Base-by-base conservation (phyloP, 2,329 filamentous ascomycete genomes). In the Xylaria sp. region DNA sequence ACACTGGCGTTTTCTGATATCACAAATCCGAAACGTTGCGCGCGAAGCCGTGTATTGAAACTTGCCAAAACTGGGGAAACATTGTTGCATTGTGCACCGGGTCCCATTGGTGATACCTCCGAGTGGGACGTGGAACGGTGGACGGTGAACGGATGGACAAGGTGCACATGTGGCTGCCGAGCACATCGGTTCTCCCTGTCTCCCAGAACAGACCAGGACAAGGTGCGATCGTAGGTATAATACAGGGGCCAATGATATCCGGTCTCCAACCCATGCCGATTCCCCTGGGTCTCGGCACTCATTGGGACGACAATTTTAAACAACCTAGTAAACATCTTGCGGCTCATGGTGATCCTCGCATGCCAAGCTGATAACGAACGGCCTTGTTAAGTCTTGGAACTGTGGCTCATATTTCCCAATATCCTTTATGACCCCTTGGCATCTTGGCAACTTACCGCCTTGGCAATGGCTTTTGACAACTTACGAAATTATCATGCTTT, bases 341-440 rank as follows among this genome's bases (percentile, higher is more conserved):
- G 66, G 66, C 63, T 69, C 67, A 69, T 60, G 25, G 34, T 8
- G 67, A 69, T 67, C 67, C 55, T 67, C 64, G 63, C 63, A 63
- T 63, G 67, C 67, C 64, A 69, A 69, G 67, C 20, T 69, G 67
- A 69, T 63, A 69, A 68, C 60, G 44, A 55, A 6, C 25, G 20
- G 46, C 48, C 66, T 60, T 55, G 52, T 28, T 20, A 34, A 37
- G 52, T 37, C 52, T 68, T 68, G 61, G 62, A 39, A 56, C 56
- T 39, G 51, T 64, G 51, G 56, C 20, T 50, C 18, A 58, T 39
- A 15, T 55, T 64, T 56, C 60, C 10, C 37, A 34, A 15, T 37
- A 31, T 25, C 28, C 55, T 44, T 56, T 61, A n/a, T n/a, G 28
- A 34, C 41, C n/a, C n/a, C 66, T 68, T 60, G 63, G 63, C 55